Base-by-base conservation (phyloP, 202 grass and related monocot genomes). In the Saccharum hybrid region DNA sequence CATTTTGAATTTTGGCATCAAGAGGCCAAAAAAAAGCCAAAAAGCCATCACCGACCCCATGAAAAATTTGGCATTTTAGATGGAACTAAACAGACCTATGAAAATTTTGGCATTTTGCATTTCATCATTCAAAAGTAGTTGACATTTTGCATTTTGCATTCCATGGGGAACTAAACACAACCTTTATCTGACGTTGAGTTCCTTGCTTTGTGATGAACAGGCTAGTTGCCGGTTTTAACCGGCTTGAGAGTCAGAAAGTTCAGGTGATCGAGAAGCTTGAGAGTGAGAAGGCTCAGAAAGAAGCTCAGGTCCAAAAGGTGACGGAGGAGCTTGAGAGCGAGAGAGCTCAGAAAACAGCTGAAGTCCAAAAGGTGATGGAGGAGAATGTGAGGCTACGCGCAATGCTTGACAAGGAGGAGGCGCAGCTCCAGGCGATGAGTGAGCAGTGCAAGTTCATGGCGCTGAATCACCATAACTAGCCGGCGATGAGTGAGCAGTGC, bases 381-480 rank as follows among this genome's bases (percentile, higher is more conserved):
- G 95, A 98, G 78, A 98, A 98, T 22, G 87, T 98, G 60, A 90
- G 75, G 82, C 85, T 98, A 18, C 86, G 83, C 22, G 91, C 91
- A 0, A 79, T 87, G 84, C 85, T 92, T 38, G 93, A 96, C 74
- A 94, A 96, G 83, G 94, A 98, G 88, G 96, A 96, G 16, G 87
- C 89, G 0, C 93, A 96, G 78, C 85, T 94, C 63, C 83, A 90
- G 70, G 89, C 83, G 0, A 94, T 98, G 93, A 98, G 92, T 14
- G 92, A 96, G 81, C 92, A 98, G 84, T 95, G 89, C 90, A 98
- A 95, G 87, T 94, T 93, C 80, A 98, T 98, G 92, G 88, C 81
- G 0, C 40, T 98, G 71, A 91, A 86, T 59, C 78, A 54, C 65
- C 43, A 71, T 66, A 85, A 89, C 42, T 83, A 75, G 75, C 28